Conservation (phyloP, 495 filamentous ascomycete species). For the Penicillium desertorum region DNA sequence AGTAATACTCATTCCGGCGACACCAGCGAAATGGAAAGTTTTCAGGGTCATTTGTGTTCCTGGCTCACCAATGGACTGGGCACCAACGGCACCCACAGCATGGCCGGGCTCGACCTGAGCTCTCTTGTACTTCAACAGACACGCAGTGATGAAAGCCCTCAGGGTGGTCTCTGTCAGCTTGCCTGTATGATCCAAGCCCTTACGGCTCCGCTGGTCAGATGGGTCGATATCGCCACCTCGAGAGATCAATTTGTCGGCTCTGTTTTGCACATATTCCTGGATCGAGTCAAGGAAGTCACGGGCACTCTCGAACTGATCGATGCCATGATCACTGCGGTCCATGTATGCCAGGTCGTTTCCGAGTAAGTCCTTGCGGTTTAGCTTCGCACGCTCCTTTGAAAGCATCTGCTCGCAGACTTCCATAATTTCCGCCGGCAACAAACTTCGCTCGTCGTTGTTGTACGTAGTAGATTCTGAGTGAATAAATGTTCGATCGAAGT, state of each 20-base stretch:
- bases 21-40: constrained; percentile 99
- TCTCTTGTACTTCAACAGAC: constrained; percentile 83
- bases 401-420: constrained; percentile 63
- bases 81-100: constrained; percentile 95
- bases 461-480: constrained; percentile 79
- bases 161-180: constrained; percentile 78
- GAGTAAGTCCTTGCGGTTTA: constrained; percentile 57
- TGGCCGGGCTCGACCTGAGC: constrained; percentile 91
- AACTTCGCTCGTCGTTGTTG: constrained; percentile 66
- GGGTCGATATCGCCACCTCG: constrained; percentile 41
- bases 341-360: constrained; percentile 58
- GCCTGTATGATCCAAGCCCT: constrained; percentile 65
- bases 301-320: constrained; percentile 84
- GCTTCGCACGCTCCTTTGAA: constrained; percentile 60
- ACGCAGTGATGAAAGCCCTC: constrained; percentile 72
- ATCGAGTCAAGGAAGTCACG: constrained; percentile 80
- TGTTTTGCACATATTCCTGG: constrained; percentile 61
- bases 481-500: constrained; percentile 89
- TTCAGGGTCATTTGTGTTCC: constrained; percentile 99
- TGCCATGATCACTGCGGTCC: constrained; percentile 60
- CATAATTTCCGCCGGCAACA: constrained; percentile 74
- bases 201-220: constrained; percentile 39
- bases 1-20: constrained; percentile 98
- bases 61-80: constrained; percentile 96
- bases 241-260: constrained; percentile 53